Conservation (phyloP, 495 filamentous ascomycete genomes). For the Neurospora sp. region DNA sequence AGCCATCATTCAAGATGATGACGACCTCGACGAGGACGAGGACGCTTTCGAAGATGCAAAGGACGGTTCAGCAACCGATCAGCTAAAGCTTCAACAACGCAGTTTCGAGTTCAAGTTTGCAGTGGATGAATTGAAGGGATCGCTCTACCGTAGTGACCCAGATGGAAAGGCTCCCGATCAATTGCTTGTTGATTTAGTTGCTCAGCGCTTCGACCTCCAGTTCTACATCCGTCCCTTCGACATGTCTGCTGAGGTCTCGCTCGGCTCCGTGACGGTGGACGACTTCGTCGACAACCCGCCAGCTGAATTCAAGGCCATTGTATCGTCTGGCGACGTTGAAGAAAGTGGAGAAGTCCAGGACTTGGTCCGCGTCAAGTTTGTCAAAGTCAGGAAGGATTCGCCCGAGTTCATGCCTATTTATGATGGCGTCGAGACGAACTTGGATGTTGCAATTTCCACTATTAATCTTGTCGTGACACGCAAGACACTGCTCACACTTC, state of each 20-base stretch:
- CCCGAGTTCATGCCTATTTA: slow-evolving; percentile 87
- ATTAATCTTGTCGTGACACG: slow-evolving; percentile 93
- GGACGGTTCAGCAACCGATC: slow-evolving; percentile 46
- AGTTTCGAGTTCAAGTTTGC: slow-evolving; percentile 95
- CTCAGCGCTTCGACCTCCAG: slow-evolving; percentile 77
- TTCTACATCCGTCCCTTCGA: slow-evolving; percentile 83
- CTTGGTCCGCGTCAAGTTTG: slow-evolving; percentile 78
- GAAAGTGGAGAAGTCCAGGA: slow-evolving; percentile 57
- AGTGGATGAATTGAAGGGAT: slow-evolving; percentile 85
- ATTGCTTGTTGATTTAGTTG: slow-evolving; percentile 80
- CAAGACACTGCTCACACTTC: slow-evolving; percentile 83
- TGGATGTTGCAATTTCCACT: slow-evolving; percentile 85
- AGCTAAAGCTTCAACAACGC: slow-evolving; percentile 69
- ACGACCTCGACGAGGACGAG: slow-evolving; percentile 57
- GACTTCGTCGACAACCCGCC: slow-evolving; percentile 85
- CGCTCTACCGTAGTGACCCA: slow-evolving; percentile 77
- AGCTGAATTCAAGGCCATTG: slow-evolving; percentile 91
- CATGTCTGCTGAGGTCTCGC: slow-evolving; percentile 79
- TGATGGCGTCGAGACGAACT: slow-evolving; percentile 84
- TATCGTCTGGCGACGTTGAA: slow-evolving; percentile 77
- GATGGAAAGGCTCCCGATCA: slow-evolving; percentile 67
- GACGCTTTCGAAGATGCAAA: slow-evolving; percentile 51
- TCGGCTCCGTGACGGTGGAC: slow-evolving; percentile 82
- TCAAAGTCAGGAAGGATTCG: slow-evolving; percentile 80
- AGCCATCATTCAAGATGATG: slow-evolving; percentile 68